Percentiles rank a stretch among this genome's conserved stretches.
Evolutionary conservation across 2,329 filamentous ascomycete genomes (phyloP).

Genomic region (Lecanicillium sp.): DNA sequence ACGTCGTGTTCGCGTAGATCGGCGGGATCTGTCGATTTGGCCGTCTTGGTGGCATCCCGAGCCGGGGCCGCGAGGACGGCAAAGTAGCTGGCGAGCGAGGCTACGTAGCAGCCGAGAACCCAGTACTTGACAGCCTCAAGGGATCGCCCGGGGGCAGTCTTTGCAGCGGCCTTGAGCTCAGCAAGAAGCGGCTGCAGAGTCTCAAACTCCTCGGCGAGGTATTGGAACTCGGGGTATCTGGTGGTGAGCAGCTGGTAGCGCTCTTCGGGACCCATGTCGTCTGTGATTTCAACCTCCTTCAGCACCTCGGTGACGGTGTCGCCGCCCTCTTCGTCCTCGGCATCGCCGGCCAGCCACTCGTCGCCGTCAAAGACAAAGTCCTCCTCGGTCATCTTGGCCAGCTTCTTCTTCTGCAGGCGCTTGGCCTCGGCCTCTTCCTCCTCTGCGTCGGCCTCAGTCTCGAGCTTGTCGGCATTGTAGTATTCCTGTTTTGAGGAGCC

Average conservation of each 20-base stretch:
- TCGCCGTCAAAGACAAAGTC: conserved; percentile 91
- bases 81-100: conserved; percentile 87
- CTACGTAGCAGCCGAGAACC: conserved; percentile 78
- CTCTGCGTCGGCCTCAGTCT: conserved; percentile 61
- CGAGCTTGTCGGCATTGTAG: conserved; percentile 75
- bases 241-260: conserved; percentile 66
- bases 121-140: conserved; percentile 67
- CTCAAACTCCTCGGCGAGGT: conserved; percentile 71
- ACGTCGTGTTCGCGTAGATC: conserved; percentile 84
- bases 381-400: conserved; percentile 79
- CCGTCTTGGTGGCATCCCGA: conserved; percentile 44
- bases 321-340: conserved; percentile 40
- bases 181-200: conserved; percentile 60
- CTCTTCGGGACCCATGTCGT: conserved; percentile 70
- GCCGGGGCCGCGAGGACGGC: conserved; percentile 80
- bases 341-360: conserved; percentile 65
- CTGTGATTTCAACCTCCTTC: conserved; percentile 72
- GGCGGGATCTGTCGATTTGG: conserved; percentile 61
- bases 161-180: conserved; percentile 49
- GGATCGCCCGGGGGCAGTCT: conserved; percentile 41
- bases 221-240: conserved; percentile 88
- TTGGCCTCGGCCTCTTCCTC: conserved; percentile 90
- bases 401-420: conserved; percentile 81
- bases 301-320: conserved; percentile 79
- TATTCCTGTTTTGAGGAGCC: conserved; percentile 83